Base-by-base conservation (phyloP, 2,329 filamentous ascomycete species). In the Claviceps arundinis region DNA sequence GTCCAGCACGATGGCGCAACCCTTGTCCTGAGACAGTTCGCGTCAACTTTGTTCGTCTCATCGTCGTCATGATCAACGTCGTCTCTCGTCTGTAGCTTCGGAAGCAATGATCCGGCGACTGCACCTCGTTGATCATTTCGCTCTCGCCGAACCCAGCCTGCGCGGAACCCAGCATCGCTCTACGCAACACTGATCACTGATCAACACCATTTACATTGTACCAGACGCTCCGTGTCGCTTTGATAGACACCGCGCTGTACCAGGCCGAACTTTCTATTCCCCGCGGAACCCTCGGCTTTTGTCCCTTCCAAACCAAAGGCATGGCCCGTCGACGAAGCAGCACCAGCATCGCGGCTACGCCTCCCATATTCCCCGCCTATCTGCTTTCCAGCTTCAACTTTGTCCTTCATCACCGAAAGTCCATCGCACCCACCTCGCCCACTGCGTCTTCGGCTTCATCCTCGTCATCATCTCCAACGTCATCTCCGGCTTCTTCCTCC, bases 351-450 rank as follows among this genome's bases (percentile, higher is more conserved):
- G 63, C 69, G 56, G 68, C 68, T 45, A 71, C 69, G 19, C 65
- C 64, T 52, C 73, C 70, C 26, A 64, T 68, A 30, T 79, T 80
- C 58, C 70, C 76, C 11, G 68, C 61, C 55, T 81, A 74, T 59
- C 66, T 81, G 26, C 68, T 80, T 22, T 75, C 76, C 11, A 74
- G 68, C 60, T 65, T 80, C 57, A 67, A 65, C 46, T 68, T 77
- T 44, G 68, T 73, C n/a, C 72, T 77, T 56, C 68, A 67, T 43
- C 70, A 70, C 49, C 70, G 70, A 9, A 60, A 65, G 13, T 64
- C 63, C n/a, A 60, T 56, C 9, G 14, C 42, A 3, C 30, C 45
- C 5, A 11, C 62, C 4, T 62, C 65, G 9, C 68, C 30, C 6
- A 37, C 70, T 2, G 60, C 64, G 13, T 64, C 62, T 17, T 60